Percentiles rank a stretch among this genome's conserved stretches.
Conservation (phyloP, 345 rosid genomes). For the Passiflora organensis region DNA sequence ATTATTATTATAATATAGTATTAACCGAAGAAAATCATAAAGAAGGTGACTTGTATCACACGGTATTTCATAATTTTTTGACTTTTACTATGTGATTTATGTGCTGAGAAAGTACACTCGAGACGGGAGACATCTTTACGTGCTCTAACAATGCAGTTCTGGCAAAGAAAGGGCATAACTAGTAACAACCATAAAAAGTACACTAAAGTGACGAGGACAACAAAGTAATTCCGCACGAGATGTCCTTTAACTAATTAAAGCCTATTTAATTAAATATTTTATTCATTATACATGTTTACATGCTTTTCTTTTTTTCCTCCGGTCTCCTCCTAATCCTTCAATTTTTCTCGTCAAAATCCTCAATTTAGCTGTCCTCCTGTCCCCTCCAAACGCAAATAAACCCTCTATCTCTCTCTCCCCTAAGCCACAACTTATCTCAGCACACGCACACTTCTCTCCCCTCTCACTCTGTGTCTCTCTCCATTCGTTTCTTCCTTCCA, state of each 20-base stretch:
- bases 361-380: slow-evolving; percentile 44
- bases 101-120: too few relatives aligned
- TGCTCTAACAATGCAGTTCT: too few relatives aligned
- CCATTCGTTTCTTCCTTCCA: slow-evolving; percentile 14
- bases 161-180: too few relatives aligned
- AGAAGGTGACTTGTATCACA: too few relatives aligned
- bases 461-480: slow-evolving; percentile 9
- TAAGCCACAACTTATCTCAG: slow-evolving; percentile 26
- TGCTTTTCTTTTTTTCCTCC: not conserved
- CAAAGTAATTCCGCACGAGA: slow-evolving; percentile 21
- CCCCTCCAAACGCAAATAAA: slow-evolving; percentile 52
- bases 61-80: too few relatives aligned
- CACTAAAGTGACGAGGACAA: too few relatives aligned
- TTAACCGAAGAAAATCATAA: too few relatives aligned
- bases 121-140: too few relatives aligned
- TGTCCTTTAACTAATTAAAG: slow-evolving; percentile 24
- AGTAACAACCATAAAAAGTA: too few relatives aligned
- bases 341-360: too few relatives aligned
- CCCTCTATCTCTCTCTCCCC: slow-evolving; percentile 27
- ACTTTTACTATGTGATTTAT: too few relatives aligned
- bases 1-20: too few relatives aligned
- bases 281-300: not conserved
- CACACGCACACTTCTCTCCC: slow-evolving; percentile 11
- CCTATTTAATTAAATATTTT: slow-evolving; percentile 3
- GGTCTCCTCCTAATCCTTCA: slow-evolving; percentile 25